A percentile compares a stretch with the other conserved stretches of the same genome.
phyloP scores from a whole-genome alignment of 2,329 filamentous ascomycete genomes.

The Diaporthe ampelina region DNA sequence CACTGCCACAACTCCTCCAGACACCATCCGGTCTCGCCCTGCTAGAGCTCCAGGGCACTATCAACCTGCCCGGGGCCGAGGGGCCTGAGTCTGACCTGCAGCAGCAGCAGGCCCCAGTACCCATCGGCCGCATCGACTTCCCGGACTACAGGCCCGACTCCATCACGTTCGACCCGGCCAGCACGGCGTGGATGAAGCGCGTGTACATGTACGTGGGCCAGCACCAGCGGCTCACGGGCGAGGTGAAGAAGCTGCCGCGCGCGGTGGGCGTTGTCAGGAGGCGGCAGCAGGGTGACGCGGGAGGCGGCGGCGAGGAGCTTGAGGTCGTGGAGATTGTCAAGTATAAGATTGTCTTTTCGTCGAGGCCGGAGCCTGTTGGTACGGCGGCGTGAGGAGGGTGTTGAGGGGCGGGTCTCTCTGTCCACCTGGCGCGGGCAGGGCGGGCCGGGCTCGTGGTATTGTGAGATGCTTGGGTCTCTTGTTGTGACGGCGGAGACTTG shows the following conservation, averaged over 20 bases:
- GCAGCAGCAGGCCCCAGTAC: slow-evolving; percentile 50
- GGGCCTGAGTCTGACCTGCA: too few species aligned
- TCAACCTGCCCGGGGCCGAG: slow-evolving; percentile 76
- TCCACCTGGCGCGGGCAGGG: neutral
- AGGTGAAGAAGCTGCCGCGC: slow-evolving; percentile 87
- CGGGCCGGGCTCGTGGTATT: neutral
- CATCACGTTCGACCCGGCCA: slow-evolving; percentile 55
- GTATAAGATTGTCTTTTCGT: slow-evolving; percentile 88
- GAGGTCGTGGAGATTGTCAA: slow-evolving; percentile 91
- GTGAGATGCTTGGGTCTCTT: neutral
- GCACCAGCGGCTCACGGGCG: slow-evolving; percentile 89
- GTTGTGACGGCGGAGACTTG: neutral
- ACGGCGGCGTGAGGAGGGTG: slow-evolving; percentile 45
- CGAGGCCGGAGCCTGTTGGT: slow-evolving; percentile 87
- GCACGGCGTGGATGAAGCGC: slow-evolving; percentile 87
- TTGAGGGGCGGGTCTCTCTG: neutral
- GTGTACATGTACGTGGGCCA: slow-evolving; percentile 90
- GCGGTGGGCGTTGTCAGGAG: slow-evolving; percentile 84
- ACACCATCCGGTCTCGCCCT: slow-evolving; percentile 92
- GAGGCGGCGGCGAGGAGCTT: slow-evolving; percentile 68
- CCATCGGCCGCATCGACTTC: slow-evolving; percentile 60
- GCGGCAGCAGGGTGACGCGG: slow-evolving; percentile 62
- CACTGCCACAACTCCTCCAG: slow-evolving; percentile 85
- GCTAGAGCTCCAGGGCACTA: slow-evolving; percentile 91
- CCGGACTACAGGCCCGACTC: slow-evolving; percentile 71